phyloP scores from a whole-genome alignment of 768 basidiomycete species.

The Tremella mesenterica region DNA sequence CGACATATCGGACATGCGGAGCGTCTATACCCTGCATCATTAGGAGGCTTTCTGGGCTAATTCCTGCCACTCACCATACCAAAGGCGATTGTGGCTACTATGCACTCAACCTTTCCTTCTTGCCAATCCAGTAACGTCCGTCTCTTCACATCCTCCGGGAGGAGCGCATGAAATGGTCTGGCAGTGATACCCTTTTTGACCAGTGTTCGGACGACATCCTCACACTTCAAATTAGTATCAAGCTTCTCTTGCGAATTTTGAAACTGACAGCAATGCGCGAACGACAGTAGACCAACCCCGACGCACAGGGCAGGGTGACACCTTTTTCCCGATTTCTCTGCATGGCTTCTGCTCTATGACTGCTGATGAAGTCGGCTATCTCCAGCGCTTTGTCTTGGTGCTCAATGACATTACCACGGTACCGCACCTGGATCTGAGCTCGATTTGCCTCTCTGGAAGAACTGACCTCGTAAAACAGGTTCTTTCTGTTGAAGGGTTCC shows the following conservation, averaged over 20 bases:
- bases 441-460: neutral
- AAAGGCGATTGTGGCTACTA: conserved; percentile 43
- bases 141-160: conserved; percentile 8
- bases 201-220: conserved; percentile 27
- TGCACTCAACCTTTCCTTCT: conserved; percentile 20
- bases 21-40: conserved; percentile 42
- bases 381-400: conserved; percentile 23
- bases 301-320: conserved; percentile 23
- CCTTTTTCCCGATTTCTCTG: conserved; percentile 14
- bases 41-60: neutral
- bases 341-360: conserved; percentile 13
- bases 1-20: conserved; percentile 44
- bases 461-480: conserved; percentile 45
- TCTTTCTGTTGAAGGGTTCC: conserved; percentile 43
- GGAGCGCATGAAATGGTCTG: conserved; percentile 32
- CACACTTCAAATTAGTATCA: conserved; percentile 26
- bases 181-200: conserved; percentile 26
- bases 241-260: neutral
- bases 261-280: conserved; percentile 22
- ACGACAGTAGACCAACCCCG: conserved; percentile 42
- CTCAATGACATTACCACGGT: conserved; percentile 14
- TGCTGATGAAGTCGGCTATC: conserved; percentile 34
- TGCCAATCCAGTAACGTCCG: conserved; percentile 21
- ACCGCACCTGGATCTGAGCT: conserved; percentile 18
- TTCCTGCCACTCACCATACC: conserved; percentile 39